Conservation (phyloP, 331 rosid genomes). For the Prunus yedoensis region DNA sequence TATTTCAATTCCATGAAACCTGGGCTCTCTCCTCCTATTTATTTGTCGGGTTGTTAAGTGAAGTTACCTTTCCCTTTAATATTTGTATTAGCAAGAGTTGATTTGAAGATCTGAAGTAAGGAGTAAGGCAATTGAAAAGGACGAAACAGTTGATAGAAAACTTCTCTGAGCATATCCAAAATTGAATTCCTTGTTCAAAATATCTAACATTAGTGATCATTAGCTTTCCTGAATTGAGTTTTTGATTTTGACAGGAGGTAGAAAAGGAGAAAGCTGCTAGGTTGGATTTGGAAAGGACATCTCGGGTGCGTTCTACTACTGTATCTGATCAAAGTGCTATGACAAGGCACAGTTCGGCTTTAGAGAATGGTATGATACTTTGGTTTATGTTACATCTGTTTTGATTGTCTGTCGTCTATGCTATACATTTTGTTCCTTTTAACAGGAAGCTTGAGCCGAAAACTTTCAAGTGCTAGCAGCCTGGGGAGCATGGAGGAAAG, state of each 20-base stretch:
- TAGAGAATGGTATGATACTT: constrained; percentile 74
- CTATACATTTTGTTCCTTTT: constrained; percentile 18
- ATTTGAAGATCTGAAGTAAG: background rate
- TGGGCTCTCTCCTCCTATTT: background rate
- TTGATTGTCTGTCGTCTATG: constrained; percentile 19
- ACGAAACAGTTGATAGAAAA: background rate
- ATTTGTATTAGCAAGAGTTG: constrained; percentile 2
- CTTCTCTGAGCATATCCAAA: constrained; percentile 10
- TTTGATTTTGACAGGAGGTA: constrained; percentile 63
- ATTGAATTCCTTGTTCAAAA: background rate
- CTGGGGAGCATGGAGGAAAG: constrained; percentile 93
- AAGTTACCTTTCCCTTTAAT: background rate
- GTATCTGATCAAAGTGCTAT: constrained; percentile 57
- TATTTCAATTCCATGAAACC: background rate
- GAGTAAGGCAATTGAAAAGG: background rate
- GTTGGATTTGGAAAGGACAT: constrained; percentile 77
- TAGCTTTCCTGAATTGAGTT: constrained; percentile 23
- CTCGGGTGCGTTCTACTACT: constrained; percentile 45
- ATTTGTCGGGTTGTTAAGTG: background rate
- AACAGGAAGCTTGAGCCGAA: constrained; percentile 76
- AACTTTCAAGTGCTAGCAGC: constrained; percentile 86
- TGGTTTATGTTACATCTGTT: constrained; percentile 18
- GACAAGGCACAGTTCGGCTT: constrained; percentile 54
- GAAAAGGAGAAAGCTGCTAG: constrained; percentile 95
- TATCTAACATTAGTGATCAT: background rate